These are phyloP conservation scores for Clonostachys rhizophaga DNA, from an alignment of 2,329 filamentous ascomycete species.

Conservation along the genomic window DNA sequence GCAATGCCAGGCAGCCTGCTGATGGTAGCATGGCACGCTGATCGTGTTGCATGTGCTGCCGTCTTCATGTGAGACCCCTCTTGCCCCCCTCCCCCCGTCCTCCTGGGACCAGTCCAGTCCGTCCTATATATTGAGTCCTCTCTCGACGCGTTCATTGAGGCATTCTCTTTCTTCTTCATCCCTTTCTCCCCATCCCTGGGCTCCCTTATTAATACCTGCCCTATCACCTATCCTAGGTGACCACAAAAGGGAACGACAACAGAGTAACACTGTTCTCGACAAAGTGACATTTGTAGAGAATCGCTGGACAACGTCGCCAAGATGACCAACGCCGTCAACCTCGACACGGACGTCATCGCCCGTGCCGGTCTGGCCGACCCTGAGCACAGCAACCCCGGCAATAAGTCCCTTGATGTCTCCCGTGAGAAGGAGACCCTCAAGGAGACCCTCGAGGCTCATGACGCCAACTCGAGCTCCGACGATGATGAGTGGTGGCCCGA, in stretches of 20 bases:
- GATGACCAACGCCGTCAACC: conserved; percentile 26
- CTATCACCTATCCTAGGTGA: neutral
- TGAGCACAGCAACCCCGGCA: conserved; percentile 16
- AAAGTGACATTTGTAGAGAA: neutral
- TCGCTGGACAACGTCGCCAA: conserved; percentile 3
- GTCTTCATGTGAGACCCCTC: neutral
- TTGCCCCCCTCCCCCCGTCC: neutral
- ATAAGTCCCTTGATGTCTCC: conserved; percentile 18
- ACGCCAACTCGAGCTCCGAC: conserved; percentile 11
- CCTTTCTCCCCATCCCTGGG: neutral
- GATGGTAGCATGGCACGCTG: too few relatives aligned
- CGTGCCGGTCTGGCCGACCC: conserved; percentile 21
- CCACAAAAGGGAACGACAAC: neutral
- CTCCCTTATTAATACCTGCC: neutral
- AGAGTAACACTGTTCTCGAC: neutral
- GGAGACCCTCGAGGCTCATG: conserved; percentile 7
- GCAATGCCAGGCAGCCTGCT: too few relatives aligned
- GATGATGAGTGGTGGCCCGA: conserved; percentile 24
- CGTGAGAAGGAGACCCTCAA: conserved; percentile 5
- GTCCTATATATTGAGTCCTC: too few relatives aligned
- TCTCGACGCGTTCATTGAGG: neutral
- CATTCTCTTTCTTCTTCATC: neutral
- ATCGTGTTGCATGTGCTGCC: neutral
- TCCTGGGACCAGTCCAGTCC: too few relatives aligned
- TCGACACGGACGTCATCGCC: conserved; percentile 29